Conservation (phyloP, 2,329 filamentous ascomycete species). For the Clarireedia homoeocarpa region DNA sequence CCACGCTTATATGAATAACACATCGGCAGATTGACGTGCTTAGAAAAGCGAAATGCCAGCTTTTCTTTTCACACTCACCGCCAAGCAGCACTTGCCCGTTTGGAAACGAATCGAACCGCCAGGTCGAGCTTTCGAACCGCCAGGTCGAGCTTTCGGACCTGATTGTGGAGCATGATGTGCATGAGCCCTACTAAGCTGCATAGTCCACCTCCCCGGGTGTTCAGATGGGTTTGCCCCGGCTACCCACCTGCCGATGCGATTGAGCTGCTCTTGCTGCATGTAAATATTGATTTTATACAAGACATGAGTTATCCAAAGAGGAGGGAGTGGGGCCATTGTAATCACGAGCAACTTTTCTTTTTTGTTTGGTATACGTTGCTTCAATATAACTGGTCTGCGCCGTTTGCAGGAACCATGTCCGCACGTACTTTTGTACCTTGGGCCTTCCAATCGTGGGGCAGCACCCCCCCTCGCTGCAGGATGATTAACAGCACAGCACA, state of each 20-base stretch:
- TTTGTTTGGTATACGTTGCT: neutral
- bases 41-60: neutral
- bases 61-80: neutral
- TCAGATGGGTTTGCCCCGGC: neutral
- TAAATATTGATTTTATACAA: neutral
- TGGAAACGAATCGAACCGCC: no score
- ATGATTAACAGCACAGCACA: no score
- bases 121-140: no score
- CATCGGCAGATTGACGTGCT: neutral
- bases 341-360: neutral
- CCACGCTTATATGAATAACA: neutral
- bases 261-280: neutral
- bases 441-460: neutral
- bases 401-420: neutral
- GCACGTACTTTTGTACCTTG: neutral
- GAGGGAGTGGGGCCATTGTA: neutral
- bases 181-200: constrained; percentile 2
- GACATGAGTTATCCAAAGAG: no score
- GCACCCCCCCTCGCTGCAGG: no score
- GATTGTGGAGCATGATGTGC: neutral
- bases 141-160: no score
- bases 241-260: neutral
- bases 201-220: neutral
- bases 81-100: no score
- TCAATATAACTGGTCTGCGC: neutral